These are phyloP conservation scores for Malassezia furfur DNA, from an alignment of 1,284 basidiomycete genomes.

Conservation along the genomic window DNA sequence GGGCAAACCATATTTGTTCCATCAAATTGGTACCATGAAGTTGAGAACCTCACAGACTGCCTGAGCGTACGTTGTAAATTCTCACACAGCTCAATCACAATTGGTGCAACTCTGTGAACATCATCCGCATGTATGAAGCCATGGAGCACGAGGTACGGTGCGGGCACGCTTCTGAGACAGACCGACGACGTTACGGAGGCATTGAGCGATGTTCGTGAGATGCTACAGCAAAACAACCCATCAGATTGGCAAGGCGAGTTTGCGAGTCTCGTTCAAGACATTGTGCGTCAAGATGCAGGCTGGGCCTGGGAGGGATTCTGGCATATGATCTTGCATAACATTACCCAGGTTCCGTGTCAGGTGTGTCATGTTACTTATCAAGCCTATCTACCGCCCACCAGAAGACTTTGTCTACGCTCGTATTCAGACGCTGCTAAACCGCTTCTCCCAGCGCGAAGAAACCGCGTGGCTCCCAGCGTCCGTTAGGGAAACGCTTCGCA, in stretches of 20 bases:
- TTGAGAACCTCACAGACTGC: slow-evolving; percentile 42
- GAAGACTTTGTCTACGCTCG: neutral
- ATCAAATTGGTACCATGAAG: slow-evolving; percentile 46
- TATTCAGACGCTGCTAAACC: neutral
- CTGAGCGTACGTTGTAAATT: slow-evolving; percentile 13
- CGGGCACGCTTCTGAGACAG: neutral
- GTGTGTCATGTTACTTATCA: neutral
- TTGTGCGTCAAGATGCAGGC: slow-evolving; percentile 33
- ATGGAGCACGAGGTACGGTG: slow-evolving; percentile 47
- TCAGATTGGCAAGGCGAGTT: slow-evolving; percentile 28
- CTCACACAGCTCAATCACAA: slow-evolving; percentile 35
- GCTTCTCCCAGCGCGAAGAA: slow-evolving; percentile 8
- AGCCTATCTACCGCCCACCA: neutral
- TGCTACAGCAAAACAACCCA: slow-evolving; percentile 37
- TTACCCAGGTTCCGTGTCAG: slow-evolving; percentile 14
- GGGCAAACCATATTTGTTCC: slow-evolving; percentile 43
- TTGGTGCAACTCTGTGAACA: slow-evolving; percentile 53
- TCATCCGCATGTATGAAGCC: slow-evolving; percentile 50
- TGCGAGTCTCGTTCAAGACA: slow-evolving; percentile 23
- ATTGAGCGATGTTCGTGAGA: slow-evolving; percentile 51
- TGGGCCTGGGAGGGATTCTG: slow-evolving; percentile 45
- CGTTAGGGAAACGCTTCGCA: neutral
- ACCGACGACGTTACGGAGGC: slow-evolving; percentile 47
- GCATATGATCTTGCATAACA: slow-evolving; percentile 31
- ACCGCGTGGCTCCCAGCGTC: neutral